Conservation (phyloP, 176 grass and related monocot species). For the Pontederia paniculata region DNA sequence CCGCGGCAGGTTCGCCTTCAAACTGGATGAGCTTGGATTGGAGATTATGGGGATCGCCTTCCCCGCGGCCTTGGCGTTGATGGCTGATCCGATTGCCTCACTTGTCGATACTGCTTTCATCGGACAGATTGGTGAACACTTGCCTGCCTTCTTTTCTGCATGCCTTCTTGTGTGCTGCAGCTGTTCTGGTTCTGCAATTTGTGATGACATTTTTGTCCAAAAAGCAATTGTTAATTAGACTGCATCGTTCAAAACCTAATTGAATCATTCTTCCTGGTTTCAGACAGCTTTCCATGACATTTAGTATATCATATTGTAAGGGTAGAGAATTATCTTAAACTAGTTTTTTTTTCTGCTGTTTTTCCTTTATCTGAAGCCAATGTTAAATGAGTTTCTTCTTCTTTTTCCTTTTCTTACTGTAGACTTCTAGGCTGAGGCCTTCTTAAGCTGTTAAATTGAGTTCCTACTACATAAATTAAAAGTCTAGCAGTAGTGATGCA, state of each 20-base stretch:
- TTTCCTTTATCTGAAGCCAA: too few relatives aligned
- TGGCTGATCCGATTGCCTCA: constrained; percentile 70
- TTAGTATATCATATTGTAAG: not conserved
- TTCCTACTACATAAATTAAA: too few relatives aligned
- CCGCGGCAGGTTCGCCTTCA: constrained; percentile 32
- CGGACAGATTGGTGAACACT: constrained; percentile 51
- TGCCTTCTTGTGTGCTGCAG: not conserved
- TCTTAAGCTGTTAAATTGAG: too few relatives aligned
- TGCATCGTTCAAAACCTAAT: not conserved
- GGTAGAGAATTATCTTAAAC: too few relatives aligned
- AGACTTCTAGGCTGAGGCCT: too few relatives aligned
- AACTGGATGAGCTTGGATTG: constrained; percentile 60
- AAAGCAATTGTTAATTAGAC: too few relatives aligned
- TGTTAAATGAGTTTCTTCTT: too few relatives aligned
- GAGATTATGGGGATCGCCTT: constrained; percentile 66
- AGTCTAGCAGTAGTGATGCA: too few relatives aligned
- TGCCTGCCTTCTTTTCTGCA: not conserved
- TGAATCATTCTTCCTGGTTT: not conserved
- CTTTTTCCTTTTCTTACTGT: too few relatives aligned
- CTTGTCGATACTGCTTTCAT: constrained; percentile 89
- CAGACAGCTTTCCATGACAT: too few relatives aligned
- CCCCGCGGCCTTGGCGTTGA: constrained; percentile 60
- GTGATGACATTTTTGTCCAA: too few relatives aligned
- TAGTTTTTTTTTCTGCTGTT: too few relatives aligned
- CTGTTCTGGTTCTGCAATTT: not conserved